Conservation (phyloP, 495 filamentous ascomycete genomes). For the Annulohypoxylon nitens region DNA sequence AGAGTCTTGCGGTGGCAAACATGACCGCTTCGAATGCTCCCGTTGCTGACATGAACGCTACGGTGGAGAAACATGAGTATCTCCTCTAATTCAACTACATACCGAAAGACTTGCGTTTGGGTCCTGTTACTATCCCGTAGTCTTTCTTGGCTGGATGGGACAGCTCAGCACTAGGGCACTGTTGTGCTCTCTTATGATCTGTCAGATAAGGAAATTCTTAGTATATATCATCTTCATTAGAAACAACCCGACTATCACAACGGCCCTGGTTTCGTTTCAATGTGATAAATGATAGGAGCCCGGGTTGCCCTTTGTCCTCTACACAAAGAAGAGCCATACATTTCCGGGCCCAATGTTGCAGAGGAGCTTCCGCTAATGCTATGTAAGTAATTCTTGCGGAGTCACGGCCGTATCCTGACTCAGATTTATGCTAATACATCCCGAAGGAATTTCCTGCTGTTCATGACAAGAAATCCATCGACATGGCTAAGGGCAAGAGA, state of each 20-base stretch:
- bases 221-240: constrained; percentile 48
- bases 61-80: constrained; percentile 35
- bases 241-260: constrained; percentile 51
- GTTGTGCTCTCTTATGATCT: constrained; percentile 45
- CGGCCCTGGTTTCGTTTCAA: constrained; percentile 49
- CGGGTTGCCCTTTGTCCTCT: constrained; percentile 51
- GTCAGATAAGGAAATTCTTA: constrained; percentile 41
- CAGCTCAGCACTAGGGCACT: constrained; percentile 47
- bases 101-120: constrained; percentile 38
- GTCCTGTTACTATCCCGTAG: constrained; percentile 23
- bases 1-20: constrained; percentile 49
- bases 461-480: constrained; percentile 32
- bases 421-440: constrained; percentile 8
- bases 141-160: constrained; percentile 28
- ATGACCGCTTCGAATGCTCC: constrained; percentile 43
- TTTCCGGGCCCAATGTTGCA: constrained; percentile 49
- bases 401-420: constrained; percentile 28
- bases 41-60: constrained; percentile 43
- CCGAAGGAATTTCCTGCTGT: constrained; percentile 26
- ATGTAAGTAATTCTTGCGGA: constrained; percentile 34
- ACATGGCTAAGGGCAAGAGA: constrained; percentile 19
- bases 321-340: constrained; percentile 47
- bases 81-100: constrained; percentile 33
- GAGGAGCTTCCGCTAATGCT: constrained; percentile 43
- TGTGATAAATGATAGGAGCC: constrained; percentile 45